Evolutionary conservation across 441 rosid genomes (phyloP).

Genomic region (Brassica hybrid): DNA sequence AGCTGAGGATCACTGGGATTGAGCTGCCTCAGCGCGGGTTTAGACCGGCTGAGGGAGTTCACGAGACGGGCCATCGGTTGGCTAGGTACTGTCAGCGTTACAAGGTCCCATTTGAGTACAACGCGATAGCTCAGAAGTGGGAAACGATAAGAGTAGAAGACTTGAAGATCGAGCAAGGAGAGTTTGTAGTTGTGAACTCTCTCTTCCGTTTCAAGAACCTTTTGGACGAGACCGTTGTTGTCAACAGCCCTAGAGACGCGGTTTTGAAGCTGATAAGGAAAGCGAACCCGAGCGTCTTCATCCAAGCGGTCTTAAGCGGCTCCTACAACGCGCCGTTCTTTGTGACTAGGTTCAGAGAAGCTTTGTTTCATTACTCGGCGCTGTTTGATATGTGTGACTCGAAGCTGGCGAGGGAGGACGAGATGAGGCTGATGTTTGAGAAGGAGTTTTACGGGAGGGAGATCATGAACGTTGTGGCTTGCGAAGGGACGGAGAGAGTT

Average conservation of each 20-base stretch:
- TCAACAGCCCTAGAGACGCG: conserved; percentile 62
- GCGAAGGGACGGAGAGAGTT: conserved; percentile 42
- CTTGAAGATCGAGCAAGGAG: conserved; percentile 56
- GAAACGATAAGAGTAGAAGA: conserved; percentile 67
- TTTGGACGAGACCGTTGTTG: conserved; percentile 73
- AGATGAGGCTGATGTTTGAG: conserved; percentile 57
- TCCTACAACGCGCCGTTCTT: conserved; percentile 56
- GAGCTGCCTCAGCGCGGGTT: conserved; percentile 58
- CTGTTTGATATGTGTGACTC: conserved; percentile 53
- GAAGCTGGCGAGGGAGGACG: conserved; percentile 37
- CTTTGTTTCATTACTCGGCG: conserved; percentile 55
- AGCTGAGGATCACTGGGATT: conserved; percentile 55
- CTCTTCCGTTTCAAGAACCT: conserved; percentile 65
- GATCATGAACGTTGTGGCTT: conserved; percentile 44
- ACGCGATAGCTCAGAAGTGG: conserved; percentile 60
- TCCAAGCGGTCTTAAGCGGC: conserved; percentile 50
- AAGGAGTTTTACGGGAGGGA: conserved; percentile 49
- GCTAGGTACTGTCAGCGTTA: conserved; percentile 44
- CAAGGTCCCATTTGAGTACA: conserved; percentile 57
- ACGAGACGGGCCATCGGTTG: conserved; percentile 54
- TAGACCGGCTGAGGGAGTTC: conserved; percentile 62
- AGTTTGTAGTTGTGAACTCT: conserved; percentile 70
- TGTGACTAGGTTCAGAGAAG: conserved; percentile 51
- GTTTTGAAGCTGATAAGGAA: conserved; percentile 65
- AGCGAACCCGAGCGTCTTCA: conserved; percentile 60